Evolutionary conservation across 805 yeast species (phyloP).

Genomic region (Debaryomyces maramus): DNA sequence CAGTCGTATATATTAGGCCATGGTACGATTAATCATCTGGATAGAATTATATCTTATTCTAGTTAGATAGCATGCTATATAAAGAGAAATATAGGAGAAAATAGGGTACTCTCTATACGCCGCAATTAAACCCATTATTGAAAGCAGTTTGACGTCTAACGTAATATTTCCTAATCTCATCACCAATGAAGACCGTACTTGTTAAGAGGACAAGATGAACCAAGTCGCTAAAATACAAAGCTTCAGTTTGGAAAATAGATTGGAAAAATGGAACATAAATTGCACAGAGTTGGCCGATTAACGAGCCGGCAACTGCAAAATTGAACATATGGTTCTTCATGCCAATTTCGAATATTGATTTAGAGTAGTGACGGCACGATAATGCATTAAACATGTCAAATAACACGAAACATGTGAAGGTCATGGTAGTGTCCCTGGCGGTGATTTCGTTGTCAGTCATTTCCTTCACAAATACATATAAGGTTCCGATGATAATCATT

Average conservation of each 20-base stretch:
- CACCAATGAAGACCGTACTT: conserved; percentile 81
- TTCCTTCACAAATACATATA: conserved; percentile 81
- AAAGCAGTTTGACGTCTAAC: conserved; percentile 21
- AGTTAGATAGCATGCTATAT: background rate
- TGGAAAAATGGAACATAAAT: conserved; percentile 94
- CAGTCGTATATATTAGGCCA: no score
- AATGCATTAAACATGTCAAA: conserved; percentile 97
- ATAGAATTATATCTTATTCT: no score
- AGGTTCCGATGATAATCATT: conserved; percentile 80
- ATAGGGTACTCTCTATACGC: conserved; percentile 12
- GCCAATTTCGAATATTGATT: conserved; percentile 82
- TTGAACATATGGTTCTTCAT: conserved; percentile 87
- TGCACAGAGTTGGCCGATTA: conserved; percentile 90
- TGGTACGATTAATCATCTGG: no score
- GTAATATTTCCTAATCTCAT: conserved; percentile 70
- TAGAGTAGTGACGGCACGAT: conserved; percentile 84
- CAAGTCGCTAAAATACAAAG: conserved; percentile 71
- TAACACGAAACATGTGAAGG: conserved; percentile 93
- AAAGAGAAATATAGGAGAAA: background rate
- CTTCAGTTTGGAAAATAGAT: conserved; percentile 90
- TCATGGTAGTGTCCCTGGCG: conserved; percentile 97
- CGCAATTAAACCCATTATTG: conserved; percentile 15
- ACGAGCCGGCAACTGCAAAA: conserved; percentile 83
- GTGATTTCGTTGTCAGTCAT: conserved; percentile 83
- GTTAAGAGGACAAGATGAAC: conserved; percentile 60